A percentile compares a stretch with the other conserved stretches of the same genome.
These are phyloP conservation scores for Letharia lupina DNA, from an alignment of 495 filamentous ascomycete genomes.

Conservation along the genomic window DNA sequence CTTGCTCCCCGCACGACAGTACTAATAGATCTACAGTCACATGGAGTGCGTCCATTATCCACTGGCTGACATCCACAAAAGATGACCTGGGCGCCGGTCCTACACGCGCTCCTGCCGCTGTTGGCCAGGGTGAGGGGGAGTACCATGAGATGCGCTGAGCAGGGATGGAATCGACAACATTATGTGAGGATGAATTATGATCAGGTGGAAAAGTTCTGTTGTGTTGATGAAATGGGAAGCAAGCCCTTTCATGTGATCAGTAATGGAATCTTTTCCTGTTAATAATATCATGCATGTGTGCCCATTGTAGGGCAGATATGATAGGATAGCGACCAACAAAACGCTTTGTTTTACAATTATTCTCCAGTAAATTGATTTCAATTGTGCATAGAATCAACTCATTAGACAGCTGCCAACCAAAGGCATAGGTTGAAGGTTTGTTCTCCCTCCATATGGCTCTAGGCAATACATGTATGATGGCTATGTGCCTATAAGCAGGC, in stretches of 20 bases:
- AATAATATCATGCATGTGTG: neutral
- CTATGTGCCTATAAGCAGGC: neutral
- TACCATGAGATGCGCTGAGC: neutral
- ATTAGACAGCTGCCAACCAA: neutral
- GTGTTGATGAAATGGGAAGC: neutral
- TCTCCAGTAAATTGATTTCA: neutral
- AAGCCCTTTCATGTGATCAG: neutral
- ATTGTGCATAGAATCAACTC: neutral
- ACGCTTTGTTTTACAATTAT: neutral
- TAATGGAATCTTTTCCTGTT: neutral
- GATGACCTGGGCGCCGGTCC: slow-evolving; percentile 22
- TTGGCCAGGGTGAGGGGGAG: neutral
- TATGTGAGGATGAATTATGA: neutral
- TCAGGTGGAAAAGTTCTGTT: neutral
- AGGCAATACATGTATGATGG: neutral
- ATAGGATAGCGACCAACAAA: neutral
- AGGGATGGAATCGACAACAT: neutral
- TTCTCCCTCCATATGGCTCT: neutral
- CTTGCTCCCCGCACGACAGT: neutral
- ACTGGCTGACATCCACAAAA: slow-evolving; percentile 29
- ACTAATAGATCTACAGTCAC: slow-evolving; percentile 26
- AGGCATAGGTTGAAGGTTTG: neutral
- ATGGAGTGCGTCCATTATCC: slow-evolving; percentile 28
- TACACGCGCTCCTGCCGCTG: neutral
- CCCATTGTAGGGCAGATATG: neutral